Percentiles rank a stretch among this genome's conserved stretches.
Evolutionary conservation across 2,329 filamentous ascomycete genomes (phyloP).

Genomic region (Pestalotiopsis sp.): DNA sequence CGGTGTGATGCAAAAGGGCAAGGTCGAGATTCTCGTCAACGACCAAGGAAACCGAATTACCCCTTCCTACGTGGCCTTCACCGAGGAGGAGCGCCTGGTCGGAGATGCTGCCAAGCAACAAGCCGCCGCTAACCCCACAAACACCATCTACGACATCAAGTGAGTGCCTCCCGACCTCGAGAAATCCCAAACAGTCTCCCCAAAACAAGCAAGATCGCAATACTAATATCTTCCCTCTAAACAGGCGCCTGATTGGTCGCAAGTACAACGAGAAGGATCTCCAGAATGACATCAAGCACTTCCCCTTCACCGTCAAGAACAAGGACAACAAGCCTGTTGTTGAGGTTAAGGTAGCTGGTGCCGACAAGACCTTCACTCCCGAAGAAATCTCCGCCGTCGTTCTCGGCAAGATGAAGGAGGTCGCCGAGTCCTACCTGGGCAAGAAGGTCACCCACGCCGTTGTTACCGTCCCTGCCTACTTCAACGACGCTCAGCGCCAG

Average conservation of each 20-base stretch:
- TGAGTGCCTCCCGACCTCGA: slow-evolving; percentile 48
- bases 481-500: slow-evolving; percentile 98
- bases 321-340: slow-evolving; percentile 90
- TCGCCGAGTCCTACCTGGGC: slow-evolving; percentile 77
- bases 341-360: slow-evolving; percentile 69
- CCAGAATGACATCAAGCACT: slow-evolving; percentile 95
- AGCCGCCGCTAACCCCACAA: slow-evolving; percentile 76
- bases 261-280: slow-evolving; percentile 85
- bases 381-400: slow-evolving; percentile 84
- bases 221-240: slow-evolving; percentile 33
- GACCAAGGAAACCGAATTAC: slow-evolving; percentile 97
- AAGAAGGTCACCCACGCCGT: slow-evolving; percentile 87
- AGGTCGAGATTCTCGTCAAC: slow-evolving; percentile 94
- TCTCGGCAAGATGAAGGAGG: slow-evolving; percentile 83
- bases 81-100: slow-evolving; percentile 93
- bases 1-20: slow-evolving; percentile 94
- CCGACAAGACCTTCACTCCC: slow-evolving; percentile 74
- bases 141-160: slow-evolving; percentile 84
- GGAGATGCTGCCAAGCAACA: slow-evolving; percentile 98
- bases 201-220: not conserved
- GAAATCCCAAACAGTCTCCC: slow-evolving; percentile 20
- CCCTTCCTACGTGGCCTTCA: slow-evolving; percentile 94
- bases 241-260: slow-evolving; percentile 80
- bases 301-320: slow-evolving; percentile 92
- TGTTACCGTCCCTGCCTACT: slow-evolving; percentile 95